These are phyloP conservation scores for Penicillium manginii DNA, from an alignment of 495 filamentous ascomycete species.

Conservation along the genomic window DNA sequence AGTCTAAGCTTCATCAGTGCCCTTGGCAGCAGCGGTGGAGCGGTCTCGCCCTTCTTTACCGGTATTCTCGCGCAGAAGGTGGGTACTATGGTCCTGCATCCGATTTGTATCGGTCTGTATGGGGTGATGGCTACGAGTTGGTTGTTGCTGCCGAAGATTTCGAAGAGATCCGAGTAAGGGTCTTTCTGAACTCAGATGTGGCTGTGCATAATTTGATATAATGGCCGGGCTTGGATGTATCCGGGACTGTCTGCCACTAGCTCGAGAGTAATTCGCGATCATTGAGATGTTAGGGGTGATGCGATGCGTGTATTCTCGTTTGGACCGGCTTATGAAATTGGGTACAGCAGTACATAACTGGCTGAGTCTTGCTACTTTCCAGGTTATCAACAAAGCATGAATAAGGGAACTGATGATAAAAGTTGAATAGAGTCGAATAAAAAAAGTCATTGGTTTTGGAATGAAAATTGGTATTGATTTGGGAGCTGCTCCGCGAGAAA, in stretches of 20 bases:
- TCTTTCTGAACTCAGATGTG: constrained; percentile 3
- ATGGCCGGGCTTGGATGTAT: neutral
- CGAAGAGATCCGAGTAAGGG: constrained; percentile 34
- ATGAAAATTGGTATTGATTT: no score
- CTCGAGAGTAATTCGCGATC: no score
- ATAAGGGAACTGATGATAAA: neutral
- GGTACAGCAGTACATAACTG: neutral
- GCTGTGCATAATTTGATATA: constrained; percentile 3
- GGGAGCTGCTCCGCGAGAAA: no score
- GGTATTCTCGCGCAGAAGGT: constrained; percentile 69
- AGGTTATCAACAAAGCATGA: neutral
- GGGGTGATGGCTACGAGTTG: constrained; percentile 71
- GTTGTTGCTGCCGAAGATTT: constrained; percentile 41
- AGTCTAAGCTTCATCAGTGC: constrained; percentile 71
- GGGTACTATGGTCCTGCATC: constrained; percentile 77
- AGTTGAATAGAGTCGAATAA: no score
- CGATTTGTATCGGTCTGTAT: constrained; percentile 68
- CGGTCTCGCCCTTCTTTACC: constrained; percentile 74
- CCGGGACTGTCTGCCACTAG: neutral
- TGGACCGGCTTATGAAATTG: neutral
- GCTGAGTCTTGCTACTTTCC: neutral
- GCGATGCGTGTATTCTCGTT: neutral
- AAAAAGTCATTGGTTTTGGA: no score
- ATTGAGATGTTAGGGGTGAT: neutral
- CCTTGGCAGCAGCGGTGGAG: constrained; percentile 75